Evolutionary conservation across 208 protist species (phyloP).

Genomic region (Spongospora subterranea): DNA sequence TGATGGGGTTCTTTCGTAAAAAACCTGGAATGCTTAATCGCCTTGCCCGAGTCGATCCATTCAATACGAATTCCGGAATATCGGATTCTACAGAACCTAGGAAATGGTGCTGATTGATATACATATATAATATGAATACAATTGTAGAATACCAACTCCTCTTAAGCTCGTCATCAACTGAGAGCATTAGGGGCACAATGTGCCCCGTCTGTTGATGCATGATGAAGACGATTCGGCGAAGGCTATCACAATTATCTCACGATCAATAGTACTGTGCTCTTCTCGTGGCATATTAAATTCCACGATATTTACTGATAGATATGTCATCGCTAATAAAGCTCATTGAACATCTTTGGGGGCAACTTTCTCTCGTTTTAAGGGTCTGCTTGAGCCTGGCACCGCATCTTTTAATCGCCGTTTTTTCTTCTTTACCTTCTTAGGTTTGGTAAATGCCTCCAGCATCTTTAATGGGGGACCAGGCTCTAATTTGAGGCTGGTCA

Average conservation of each 20-base stretch:
- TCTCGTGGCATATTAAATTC: background rate
- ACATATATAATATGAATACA: too few relatives aligned
- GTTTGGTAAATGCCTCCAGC: background rate
- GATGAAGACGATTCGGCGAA: too few relatives aligned
- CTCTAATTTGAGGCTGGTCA: constrained; percentile 5
- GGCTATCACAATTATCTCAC: too few relatives aligned
- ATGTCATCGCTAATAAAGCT: background rate
- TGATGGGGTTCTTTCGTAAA: constrained; percentile 29
- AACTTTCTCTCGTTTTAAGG: background rate
- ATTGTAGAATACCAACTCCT: too few relatives aligned
- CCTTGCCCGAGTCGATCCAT: background rate
- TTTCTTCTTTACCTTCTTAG: background rate
- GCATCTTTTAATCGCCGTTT: background rate
- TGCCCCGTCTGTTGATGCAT: too few relatives aligned
- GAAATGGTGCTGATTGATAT: too few relatives aligned
- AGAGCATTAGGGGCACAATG: background rate
- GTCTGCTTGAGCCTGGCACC: background rate
- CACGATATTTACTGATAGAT: background rate
- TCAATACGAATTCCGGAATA: constrained; percentile 17
- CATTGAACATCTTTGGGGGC: background rate
- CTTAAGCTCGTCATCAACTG: background rate
- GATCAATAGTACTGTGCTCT: too few relatives aligned
- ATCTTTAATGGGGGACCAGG: background rate
- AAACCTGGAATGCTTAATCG: background rate
- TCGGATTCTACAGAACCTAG: too few relatives aligned